Base-by-base conservation (phyloP, 2,329 filamentous ascomycete genomes). In the Pseudogymnoascus sp. region DNA sequence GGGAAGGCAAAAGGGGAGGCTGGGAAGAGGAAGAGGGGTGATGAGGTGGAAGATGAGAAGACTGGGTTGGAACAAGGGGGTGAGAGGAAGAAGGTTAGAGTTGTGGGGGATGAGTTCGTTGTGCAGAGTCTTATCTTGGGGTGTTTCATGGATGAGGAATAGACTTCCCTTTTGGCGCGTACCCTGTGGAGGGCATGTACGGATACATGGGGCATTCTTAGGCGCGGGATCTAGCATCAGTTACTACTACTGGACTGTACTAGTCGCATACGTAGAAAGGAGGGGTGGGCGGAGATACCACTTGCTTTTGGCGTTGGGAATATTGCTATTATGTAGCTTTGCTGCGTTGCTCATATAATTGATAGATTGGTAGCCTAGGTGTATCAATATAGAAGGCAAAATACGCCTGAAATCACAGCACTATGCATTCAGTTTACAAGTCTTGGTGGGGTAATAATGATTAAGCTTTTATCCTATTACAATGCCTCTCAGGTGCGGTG, bases 71-170 rank as follows among this genome's bases (percentile, higher is more conserved):
- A 70, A 38, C 66, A 74, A 18, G 69, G 73, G 28, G 71, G 76
- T 14, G 70, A 76, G 47, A 77, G 80, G 11, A 79, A 81, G 69
- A 82, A 76, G 65, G 79, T 92, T 38, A 83, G 82, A 66, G 82
- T 94, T 50, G 82, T 96, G 61, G 88, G 87, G 63, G 88, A 95
- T 73, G 93, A 97, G 75, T 85, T 93, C 72, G 85, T 97, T 21
- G 87, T 96, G 63, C 93, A 99, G 79, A 97, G 92, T 74, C 78
- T 97, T 64, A 97, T 99, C 66, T 74, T 96, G 60, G 93, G 92
- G 0, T 60, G 59, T 60, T 40, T 60, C 35, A 42, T 40, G 59
- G 59, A 60, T 42, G 59, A 60, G 14, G 59, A 60, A 0, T 60
- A 42, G 18, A 5, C 59, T 38, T 38, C 10, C 5, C 14, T 40